Conservation (phyloP, 2,329 filamentous ascomycete species). For the Fusarium praegraminearum region DNA sequence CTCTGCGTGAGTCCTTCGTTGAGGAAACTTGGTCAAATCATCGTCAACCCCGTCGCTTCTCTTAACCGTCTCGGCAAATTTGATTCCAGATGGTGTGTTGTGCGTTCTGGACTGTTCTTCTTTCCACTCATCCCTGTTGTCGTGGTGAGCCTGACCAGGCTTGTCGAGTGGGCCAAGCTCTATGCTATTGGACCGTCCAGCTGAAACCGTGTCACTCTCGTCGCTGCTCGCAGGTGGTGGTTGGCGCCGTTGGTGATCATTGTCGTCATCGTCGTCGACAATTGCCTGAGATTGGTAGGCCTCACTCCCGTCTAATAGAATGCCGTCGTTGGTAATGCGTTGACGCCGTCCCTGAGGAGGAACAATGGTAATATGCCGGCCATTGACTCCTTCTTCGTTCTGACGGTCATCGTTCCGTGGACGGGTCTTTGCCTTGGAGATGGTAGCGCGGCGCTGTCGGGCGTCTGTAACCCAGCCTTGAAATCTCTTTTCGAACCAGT, state of each 20-base stretch:
- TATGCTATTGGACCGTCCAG: conserved; percentile 45
- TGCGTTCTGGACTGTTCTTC: conserved; percentile 24
- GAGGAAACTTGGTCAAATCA: conserved; percentile 58
- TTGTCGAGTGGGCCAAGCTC: conserved; percentile 42
- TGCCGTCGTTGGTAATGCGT: conserved; percentile 72
- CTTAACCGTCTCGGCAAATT: conserved; percentile 75
- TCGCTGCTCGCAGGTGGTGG: conserved; percentile 44
- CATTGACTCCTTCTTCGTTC: conserved; percentile 73
- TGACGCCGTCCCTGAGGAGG: conserved; percentile 66
- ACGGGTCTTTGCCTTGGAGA: conserved; percentile 71
- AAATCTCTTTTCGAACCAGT: conserved; percentile 98
- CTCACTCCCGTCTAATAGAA: conserved; percentile 57
- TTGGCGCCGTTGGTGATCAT: conserved; percentile 47
- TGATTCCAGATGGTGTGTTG: conserved; percentile 61
- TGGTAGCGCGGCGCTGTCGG: conserved; percentile 71
- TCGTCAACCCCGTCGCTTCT: conserved; percentile 68
- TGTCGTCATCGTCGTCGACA: conserved; percentile 49
- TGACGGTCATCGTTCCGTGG: conserved; percentile 58
- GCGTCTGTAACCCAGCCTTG: conserved; percentile 84
- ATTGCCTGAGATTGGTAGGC: conserved; percentile 45
- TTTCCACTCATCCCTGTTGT: conserved; percentile 18
- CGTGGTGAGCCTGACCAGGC: conserved; percentile 31
- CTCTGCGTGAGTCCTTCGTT: conserved; percentile 70
- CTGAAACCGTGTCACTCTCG: conserved; percentile 56
- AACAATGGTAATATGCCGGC: conserved; percentile 74